phyloP scores from a whole-genome alignment of 2,329 filamentous ascomycete genomes.

The Meredithiella fracta region DNA sequence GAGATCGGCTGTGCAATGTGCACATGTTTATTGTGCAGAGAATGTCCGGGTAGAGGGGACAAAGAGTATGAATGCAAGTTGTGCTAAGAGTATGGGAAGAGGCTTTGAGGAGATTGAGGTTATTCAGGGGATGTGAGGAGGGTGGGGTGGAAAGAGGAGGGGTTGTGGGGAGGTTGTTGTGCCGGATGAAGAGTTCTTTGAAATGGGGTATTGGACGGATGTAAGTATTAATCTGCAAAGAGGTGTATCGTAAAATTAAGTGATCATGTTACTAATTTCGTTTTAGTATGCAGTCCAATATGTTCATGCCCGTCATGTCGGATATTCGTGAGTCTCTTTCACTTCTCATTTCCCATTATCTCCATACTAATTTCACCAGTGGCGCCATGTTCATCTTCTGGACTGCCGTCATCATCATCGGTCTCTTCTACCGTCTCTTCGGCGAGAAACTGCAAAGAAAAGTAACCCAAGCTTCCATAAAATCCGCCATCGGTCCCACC shows the following conservation, averaged over 20 bases:
- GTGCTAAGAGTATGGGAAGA: conserved; percentile 18
- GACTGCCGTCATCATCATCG: conserved; percentile 23
- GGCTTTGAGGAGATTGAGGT: background rate
- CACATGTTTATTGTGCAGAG: conserved; percentile 22
- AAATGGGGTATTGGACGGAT: conserved; percentile 10
- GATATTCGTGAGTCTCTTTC: background rate
- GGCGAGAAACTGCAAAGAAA: background rate
- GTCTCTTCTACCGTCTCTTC: conserved; percentile 20
- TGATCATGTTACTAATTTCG: background rate
- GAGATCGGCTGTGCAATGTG: conserved; percentile 19
- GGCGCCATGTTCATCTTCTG: conserved; percentile 22
- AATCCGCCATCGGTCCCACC: background rate
- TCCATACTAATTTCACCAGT: conserved; percentile 1
- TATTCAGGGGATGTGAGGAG: conserved; percentile 12
- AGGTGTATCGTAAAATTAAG: no score
- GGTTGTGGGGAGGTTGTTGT: conserved; percentile 8
- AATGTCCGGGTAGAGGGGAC: conserved; percentile 18
- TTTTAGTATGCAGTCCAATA: conserved; percentile 24
- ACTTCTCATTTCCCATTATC: background rate
- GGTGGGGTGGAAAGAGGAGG: conserved; percentile 4
- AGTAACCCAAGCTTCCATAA: no score
- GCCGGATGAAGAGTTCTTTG: conserved; percentile 9
- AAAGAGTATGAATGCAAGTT: conserved; percentile 22
- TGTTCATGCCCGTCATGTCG: conserved; percentile 3
- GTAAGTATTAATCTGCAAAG: background rate